Evolutionary conservation across 23 red algal species (phyloP), one percentile per base, ranked within the genome.

Genomic region (Gracilariopsis chorda): DNA sequence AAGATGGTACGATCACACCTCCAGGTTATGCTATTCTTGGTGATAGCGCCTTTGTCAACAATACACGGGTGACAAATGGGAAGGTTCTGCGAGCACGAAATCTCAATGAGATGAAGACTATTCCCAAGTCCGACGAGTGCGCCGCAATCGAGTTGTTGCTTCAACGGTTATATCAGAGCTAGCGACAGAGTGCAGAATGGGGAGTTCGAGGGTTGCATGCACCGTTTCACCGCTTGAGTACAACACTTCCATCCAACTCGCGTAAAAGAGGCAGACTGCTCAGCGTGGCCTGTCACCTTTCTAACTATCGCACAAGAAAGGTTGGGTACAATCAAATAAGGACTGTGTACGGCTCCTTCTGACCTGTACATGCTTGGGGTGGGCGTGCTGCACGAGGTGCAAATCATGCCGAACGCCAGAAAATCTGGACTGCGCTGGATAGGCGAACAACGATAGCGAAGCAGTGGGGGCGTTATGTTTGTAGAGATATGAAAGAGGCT

Each of bases 401-500:
- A 94, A 62, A 44, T 59, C 48, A 42, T 87, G 79, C 11, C 64
- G 62, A 69, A 84, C 73, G 60, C 91, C 91, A 36, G 82, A 86
- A 78, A 94, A 82, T 64, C 87, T 94, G 48, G 77, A 94, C 44
- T 94, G 77, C 24, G 82, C 91, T 0, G 91, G 83, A 36, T 71
- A 81, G 3, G 79, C 91, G 6, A 94, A 59, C 40, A 94, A 67
- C 46, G 46, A 76, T n/a, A n/a, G n/a, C n/a, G 35, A 41, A 19
- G 35, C 41, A n/a, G 76, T 28, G 19, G 33, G 33, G 25, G 56
- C 64, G 11, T 71, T 48, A 8, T 48, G 45, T 28, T 76, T 51
- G 67, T 74, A 39, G 9, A 67, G 45, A 56, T 89, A 63, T 7
- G 30, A 34, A 34, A 56, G 68, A 4, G 51, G 65, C 17, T 76